Conservation (phyloP, 495 filamentous ascomycete genomes). For the Letharia lupina region DNA sequence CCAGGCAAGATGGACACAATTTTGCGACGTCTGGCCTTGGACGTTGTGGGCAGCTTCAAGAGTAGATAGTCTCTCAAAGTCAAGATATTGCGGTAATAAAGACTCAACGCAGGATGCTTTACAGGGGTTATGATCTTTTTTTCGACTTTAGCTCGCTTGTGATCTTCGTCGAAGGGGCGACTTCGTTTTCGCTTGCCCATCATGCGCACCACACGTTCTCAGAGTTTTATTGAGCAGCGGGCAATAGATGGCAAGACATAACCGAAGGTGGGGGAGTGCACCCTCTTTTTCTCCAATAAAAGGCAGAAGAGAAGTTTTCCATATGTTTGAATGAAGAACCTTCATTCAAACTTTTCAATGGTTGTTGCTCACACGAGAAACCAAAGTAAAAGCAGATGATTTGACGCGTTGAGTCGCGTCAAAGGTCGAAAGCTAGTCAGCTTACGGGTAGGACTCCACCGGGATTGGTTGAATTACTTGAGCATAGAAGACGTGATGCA, state of each 20-base stretch:
- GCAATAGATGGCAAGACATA: background rate
- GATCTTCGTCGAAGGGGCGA: background rate
- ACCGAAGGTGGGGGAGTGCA: background rate
- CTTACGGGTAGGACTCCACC: background rate
- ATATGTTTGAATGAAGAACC: background rate
- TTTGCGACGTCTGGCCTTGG: slow-evolving; percentile 44
- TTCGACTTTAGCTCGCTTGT: slow-evolving; percentile 5
- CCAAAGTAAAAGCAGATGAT: background rate
- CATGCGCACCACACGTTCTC: slow-evolving; percentile 2
- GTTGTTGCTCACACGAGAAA: background rate
- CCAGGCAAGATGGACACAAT: slow-evolving; percentile 32
- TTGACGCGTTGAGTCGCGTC: slow-evolving; percentile 3
- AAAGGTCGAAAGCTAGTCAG: background rate
- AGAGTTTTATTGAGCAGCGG: background rate
- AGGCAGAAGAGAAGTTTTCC: background rate
- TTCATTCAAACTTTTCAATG: background rate
- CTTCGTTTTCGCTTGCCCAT: slow-evolving; percentile 17
- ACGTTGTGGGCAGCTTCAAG: slow-evolving; percentile 41
- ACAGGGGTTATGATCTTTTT: background rate
- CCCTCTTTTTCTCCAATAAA: background rate
- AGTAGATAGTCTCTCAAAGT: slow-evolving; percentile 67
- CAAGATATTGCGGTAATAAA: slow-evolving; percentile 61
- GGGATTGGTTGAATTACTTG: background rate
- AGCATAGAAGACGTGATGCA: background rate
- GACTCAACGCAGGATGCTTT: slow-evolving; percentile 57